Evolutionary conservation across 306 rosid species (phyloP).

Genomic region (Gastrolobium bilobum): DNA sequence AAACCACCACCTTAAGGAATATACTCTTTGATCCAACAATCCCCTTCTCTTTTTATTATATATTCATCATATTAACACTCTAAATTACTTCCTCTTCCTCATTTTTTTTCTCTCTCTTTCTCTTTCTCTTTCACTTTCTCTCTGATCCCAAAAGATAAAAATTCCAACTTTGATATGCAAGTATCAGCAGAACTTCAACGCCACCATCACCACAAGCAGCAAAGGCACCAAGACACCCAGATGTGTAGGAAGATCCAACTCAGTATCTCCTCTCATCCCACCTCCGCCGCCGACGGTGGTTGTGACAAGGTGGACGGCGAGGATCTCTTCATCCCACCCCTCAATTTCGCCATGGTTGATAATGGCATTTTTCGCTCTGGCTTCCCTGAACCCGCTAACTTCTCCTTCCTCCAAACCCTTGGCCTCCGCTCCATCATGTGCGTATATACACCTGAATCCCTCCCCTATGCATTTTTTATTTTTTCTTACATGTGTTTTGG

Average conservation of each 20-base stretch:
- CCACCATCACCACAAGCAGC: constrained; percentile 8
- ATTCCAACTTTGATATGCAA: constrained; percentile 71
- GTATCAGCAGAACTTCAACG: constrained; percentile 57
- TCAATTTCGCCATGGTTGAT: constrained; percentile 94
- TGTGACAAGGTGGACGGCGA: constrained; percentile 56
- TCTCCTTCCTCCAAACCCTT: constrained; percentile 83
- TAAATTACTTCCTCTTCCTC: neutral
- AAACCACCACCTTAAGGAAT: neutral
- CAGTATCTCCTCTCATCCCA: constrained; percentile 32
- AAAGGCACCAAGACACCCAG: constrained; percentile 34
- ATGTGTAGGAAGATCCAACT: constrained; percentile 67
- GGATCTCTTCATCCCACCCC: constrained; percentile 78
- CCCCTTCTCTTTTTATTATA: neutral
- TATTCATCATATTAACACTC: neutral
- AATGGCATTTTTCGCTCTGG: constrained; percentile 98
- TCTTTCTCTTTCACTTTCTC: constrained; percentile 1
- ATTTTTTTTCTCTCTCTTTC: neutral
- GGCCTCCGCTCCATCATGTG: constrained; percentile 95
- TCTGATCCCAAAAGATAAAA: neutral
- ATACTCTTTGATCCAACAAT: constrained; percentile 30
- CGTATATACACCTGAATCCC: neutral
- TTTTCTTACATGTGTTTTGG: neutral
- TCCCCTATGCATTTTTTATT: neutral
- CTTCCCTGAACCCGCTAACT: constrained; percentile 88
- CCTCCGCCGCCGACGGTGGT: constrained; percentile 14